Evolutionary conservation across 2,329 filamentous ascomycete genomes (phyloP).

Genomic region (Coniochaeta prunicola): DNA sequence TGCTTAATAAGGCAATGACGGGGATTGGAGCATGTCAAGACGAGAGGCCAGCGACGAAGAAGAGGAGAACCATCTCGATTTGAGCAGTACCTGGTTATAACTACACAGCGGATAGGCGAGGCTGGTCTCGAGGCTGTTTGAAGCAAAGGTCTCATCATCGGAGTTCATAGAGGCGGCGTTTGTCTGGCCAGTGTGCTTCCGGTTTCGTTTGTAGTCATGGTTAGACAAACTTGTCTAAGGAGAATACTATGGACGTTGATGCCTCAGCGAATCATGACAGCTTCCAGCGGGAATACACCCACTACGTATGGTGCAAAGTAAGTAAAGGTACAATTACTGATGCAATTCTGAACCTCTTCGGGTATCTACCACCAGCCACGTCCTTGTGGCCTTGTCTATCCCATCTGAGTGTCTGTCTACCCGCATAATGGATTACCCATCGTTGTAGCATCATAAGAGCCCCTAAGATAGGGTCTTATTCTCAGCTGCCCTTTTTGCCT

Average conservation of each 20-base stretch:
- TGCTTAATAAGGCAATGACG: background rate
- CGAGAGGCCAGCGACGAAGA: conserved; percentile 18
- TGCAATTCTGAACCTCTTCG: background rate
- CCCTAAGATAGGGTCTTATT: conserved; percentile 9
- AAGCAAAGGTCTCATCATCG: background rate
- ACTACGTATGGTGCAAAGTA: background rate
- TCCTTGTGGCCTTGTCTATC: background rate
- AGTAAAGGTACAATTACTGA: background rate
- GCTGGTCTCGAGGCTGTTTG: background rate
- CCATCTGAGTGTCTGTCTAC: too few relatives aligned
- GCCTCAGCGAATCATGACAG: background rate
- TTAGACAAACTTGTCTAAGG: background rate
- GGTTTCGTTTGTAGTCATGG: background rate
- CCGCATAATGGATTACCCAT: too few relatives aligned
- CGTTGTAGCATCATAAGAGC: background rate
- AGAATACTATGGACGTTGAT: background rate
- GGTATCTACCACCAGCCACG: background rate
- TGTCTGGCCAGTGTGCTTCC: background rate
- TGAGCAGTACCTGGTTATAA: conserved; percentile 10
- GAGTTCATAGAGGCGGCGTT: background rate
- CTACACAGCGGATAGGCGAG: background rate
- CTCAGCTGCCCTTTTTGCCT: conserved; percentile 58
- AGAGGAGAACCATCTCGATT: conserved; percentile 32
- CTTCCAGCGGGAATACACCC: background rate
- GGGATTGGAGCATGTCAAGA: conserved; percentile 20